Conservation (phyloP, 192 early-diverging fungal genomes). For the Rhizophagus sp. region DNA sequence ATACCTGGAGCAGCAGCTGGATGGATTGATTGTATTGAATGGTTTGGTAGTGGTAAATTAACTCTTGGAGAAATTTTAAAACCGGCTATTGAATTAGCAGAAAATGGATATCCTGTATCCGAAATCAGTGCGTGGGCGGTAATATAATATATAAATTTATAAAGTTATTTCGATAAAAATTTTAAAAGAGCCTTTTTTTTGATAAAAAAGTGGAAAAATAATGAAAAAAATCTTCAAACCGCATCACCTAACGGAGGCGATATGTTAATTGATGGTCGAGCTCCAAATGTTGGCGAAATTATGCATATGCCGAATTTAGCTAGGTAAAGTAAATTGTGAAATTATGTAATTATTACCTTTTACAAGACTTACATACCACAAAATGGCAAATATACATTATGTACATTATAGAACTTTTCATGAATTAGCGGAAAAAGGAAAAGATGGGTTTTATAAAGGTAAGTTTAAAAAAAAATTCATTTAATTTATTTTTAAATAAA, state of each 20-base stretch:
- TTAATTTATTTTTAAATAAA: neutral
- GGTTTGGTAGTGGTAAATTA: slow-evolving; percentile 65
- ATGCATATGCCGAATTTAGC: slow-evolving; percentile 61
- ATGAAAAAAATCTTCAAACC: slow-evolving; percentile 28
- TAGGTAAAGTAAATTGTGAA: slow-evolving; percentile 34
- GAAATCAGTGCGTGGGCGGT: slow-evolving; percentile 48
- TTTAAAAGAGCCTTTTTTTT: neutral
- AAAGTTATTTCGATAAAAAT: neutral
- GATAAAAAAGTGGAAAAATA: slow-evolving; percentile 39
- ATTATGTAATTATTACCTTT: no score
- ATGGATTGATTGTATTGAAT: slow-evolving; percentile 66
- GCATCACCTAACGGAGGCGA: slow-evolving; percentile 49
- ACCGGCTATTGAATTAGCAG: slow-evolving; percentile 71
- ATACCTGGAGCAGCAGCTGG: slow-evolving; percentile 77
- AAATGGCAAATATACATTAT: no score
- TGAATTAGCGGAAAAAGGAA: slow-evolving; percentile 60
- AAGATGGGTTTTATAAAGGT: slow-evolving; percentile 64
- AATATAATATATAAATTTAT: neutral
- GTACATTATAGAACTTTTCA: slow-evolving; percentile 47
- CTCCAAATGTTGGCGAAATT: slow-evolving; percentile 63
- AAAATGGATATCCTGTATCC: slow-evolving; percentile 64
- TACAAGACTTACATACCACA: neutral
- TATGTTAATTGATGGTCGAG: slow-evolving; percentile 52
- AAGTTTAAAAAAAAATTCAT: neutral
- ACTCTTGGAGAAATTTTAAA: slow-evolving; percentile 54